Conservation (phyloP, 352 stramenopile species). For the Halophytophthora polymorphica region DNA sequence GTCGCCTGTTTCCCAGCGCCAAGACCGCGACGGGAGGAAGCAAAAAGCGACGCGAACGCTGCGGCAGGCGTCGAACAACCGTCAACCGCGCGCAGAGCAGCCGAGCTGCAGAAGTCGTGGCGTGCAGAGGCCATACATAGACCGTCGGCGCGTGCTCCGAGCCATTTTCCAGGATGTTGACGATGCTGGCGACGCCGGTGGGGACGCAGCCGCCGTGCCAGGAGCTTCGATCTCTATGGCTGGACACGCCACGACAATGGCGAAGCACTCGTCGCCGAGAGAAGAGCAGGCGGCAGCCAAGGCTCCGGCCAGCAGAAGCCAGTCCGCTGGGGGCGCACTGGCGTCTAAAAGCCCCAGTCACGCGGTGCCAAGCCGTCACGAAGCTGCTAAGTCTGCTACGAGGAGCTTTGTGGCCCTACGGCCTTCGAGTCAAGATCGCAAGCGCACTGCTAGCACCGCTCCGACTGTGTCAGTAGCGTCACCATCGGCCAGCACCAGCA, state of each 20-base stretch:
- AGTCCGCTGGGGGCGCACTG: not conserved
- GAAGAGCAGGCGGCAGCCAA: not conserved
- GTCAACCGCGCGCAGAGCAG: not conserved
- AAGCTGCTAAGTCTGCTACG: not conserved
- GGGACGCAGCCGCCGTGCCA: slow-evolving; percentile 1
- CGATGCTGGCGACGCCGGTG: not conserved
- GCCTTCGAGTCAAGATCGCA: slow-evolving; percentile 14
- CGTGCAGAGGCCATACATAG: slow-evolving; percentile 2
- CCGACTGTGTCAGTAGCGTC: slow-evolving; percentile 3
- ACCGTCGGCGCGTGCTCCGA: not conserved
- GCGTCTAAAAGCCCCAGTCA: not conserved
- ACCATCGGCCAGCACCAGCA: slow-evolving; percentile 1
- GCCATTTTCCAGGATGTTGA: slow-evolving; percentile 16
- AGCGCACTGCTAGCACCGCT: slow-evolving; percentile 4
- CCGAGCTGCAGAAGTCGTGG: not conserved
- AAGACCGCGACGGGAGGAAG: slow-evolving; percentile 4
- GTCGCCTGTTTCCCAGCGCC: not conserved
- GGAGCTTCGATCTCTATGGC: not conserved
- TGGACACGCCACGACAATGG: not conserved
- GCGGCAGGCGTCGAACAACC: not conserved
- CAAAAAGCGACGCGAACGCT: slow-evolving; percentile 7
- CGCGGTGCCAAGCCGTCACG: not conserved
- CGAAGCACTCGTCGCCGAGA: not conserved
- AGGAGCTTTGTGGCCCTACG: not conserved
- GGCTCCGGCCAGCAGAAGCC: not conserved